Conservation (phyloP, 768 basidiomycete species). For the Mycena haematopus region DNA sequence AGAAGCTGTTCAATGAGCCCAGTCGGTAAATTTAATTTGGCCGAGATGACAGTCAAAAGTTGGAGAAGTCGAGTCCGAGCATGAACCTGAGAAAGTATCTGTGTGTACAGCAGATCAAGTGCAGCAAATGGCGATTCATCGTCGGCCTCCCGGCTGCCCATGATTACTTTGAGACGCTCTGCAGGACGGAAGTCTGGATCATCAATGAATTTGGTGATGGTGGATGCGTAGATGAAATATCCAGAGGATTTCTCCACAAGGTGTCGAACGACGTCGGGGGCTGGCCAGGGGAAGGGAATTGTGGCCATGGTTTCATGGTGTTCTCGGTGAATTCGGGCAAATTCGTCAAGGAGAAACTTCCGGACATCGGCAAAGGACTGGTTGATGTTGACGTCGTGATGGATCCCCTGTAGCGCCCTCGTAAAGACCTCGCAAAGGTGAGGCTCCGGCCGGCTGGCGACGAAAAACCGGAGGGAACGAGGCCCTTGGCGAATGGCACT, state of each 20-base stretch:
- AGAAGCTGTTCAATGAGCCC: neutral
- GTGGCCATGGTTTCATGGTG: neutral
- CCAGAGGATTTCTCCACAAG: neutral
- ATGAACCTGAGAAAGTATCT: neutral
- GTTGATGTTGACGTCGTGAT: neutral
- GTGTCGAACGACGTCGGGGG: neutral
- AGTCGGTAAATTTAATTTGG: neutral
- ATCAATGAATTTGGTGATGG: neutral
- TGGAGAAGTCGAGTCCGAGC: neutral
- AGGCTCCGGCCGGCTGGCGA: neutral
- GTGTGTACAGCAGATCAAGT: neutral
- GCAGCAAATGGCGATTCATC: neutral
- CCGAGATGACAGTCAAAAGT: neutral
- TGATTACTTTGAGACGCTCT: neutral
- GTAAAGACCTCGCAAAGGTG: neutral
- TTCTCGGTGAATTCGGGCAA: neutral
- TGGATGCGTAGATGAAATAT: slow-evolving; percentile 5
- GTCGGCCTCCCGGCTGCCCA: neutral
- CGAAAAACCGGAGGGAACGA: neutral
- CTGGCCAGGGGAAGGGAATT: neutral
- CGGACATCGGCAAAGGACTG: neutral
- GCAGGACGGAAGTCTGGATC: neutral
- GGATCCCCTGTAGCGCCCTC: neutral
- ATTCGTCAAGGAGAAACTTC: neutral
- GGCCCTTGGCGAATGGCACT: neutral